Base-by-base conservation (phyloP, 208 protist species). In the Pavlovales sp. region DNA sequence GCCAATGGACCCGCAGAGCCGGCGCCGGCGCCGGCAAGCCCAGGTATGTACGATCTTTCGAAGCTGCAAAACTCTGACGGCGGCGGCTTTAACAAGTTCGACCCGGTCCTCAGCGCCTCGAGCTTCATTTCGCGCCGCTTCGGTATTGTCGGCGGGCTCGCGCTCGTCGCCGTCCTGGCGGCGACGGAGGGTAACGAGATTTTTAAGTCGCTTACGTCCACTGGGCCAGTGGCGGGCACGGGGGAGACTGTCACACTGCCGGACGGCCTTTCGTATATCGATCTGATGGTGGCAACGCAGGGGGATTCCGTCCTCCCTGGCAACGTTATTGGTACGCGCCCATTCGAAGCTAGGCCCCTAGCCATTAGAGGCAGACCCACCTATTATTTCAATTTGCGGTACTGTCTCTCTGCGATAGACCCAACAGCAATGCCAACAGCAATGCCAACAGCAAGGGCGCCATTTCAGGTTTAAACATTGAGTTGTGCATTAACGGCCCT, bases 81-180 rank as follows among this genome's bases (percentile, higher is more conserved):
- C n/a, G 81, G 41, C 26, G 81, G 81, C 34, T 75, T 67, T 67
- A 87, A 87, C 71, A 38, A 87, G 83, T 87, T 87, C 34, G 83
- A 87, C 39, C 83, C 83, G 83, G 83, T 87, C 11, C 83, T 87
- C 36, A 46, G 38, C 22, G 67, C 42, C 22, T 46, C 83, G 28
- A 46, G 47, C 66, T 87, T 87, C 67, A 41, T 87, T 67, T 78
- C 47, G 20, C 47, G 83, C 14, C 83, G 83, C 0, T 87, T 87
- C 32, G 83, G 83, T 36, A 36, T 87, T 34, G 83, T 79, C 38
- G 83, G 83, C 32, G 83, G 83, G 4, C 67, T 87, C 30, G 83
- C 83, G 8, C 40, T 76, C 83, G 83, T 87, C 18, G 83, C 83
- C 14, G 40, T 79, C 30, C 83, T 87, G 34, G 83, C 83, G 14